Evolutionary conservation across 2,329 filamentous ascomycete genomes (phyloP).

Genomic region (Sclerotinia minor): DNA sequence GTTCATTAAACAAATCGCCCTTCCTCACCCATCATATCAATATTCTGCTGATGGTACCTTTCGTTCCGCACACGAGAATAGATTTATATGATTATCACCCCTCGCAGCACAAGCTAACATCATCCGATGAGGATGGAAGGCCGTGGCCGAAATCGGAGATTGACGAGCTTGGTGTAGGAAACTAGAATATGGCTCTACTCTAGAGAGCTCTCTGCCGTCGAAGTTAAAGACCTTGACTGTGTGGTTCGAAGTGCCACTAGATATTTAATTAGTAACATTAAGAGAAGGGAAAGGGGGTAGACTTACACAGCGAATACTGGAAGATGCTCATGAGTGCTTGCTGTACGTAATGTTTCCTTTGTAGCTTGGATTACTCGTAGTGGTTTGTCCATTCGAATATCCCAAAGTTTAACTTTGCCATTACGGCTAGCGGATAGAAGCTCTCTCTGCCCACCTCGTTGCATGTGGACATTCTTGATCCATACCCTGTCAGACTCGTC

Average conservation of each 20-base stretch:
- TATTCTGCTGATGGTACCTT: constrained; percentile 19
- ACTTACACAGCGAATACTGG: constrained; percentile 93
- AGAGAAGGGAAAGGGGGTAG: not conserved
- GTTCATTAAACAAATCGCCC: not conserved
- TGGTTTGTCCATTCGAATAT: constrained; percentile 82
- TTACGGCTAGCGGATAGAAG: constrained; percentile 87
- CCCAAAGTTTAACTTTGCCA: constrained; percentile 93
- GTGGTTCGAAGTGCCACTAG: constrained; percentile 82
- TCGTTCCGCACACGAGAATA: constrained; percentile 69
- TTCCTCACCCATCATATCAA: not conserved
- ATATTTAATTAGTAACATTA: constrained; percentile 8
- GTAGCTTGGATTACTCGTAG: constrained; percentile 74
- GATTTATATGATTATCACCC: constrained; percentile 86
- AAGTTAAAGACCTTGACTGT: constrained; percentile 92
- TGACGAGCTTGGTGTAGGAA: constrained; percentile 81
- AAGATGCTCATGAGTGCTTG: constrained; percentile 93
- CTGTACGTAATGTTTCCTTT: constrained; percentile 74
- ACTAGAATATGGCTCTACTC: constrained; percentile 85
- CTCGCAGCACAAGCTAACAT: constrained; percentile 84
- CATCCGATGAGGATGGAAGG: constrained; percentile 94
- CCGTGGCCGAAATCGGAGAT: constrained; percentile 80
- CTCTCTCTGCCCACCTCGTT: constrained; percentile 89
- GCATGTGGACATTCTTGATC: constrained; percentile 96
- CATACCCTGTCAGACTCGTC: constrained; percentile 82
- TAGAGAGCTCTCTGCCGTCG: constrained; percentile 74